Evolutionary conservation across 805 yeast species (phyloP), one percentile per base, ranked within the genome.

Genomic region (Wickerhamomyces chambardii): DNA sequence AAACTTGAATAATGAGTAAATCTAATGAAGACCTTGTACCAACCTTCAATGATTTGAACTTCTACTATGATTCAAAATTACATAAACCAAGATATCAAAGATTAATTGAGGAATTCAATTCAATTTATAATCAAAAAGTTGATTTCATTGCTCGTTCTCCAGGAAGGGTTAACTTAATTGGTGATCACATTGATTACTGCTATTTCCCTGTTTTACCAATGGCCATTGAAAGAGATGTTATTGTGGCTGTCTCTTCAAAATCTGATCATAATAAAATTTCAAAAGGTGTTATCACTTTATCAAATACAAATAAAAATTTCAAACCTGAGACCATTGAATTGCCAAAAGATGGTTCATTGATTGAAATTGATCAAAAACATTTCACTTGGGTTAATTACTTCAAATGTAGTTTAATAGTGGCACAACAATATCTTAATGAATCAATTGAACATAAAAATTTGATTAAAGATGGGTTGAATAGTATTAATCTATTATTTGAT

Each of bases 81-180:
- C 59, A 63, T 35, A 18, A 34, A 7, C 19, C 36, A 4, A 49
- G 71, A 36, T 66, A 59, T 38, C 41, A 42, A 8, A 33, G 37
- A 4, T 42, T 67, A 29, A 14, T 32, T 17, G 14, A 15, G 6
- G 34, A 32, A n/a, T 45, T 45, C 30, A 19, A 36, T 2, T 21
- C 40, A 8, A 33, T 41, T 3, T 71, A 63, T 43, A 64, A 56
- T 34, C 47, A 47, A 18, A 47, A 51, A 6, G 69, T 73, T 4
- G 67, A 64, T 25, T 68, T 76, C 47, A 55, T 74, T 28, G 59
- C 77, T 17, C 63, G 86, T 34, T 72, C 83, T 14, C 87, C 89
- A n/a, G 87, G 87, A 24, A 61, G 89, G 45, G 87, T 80, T 35
- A 80, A 79, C 51, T 59, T 80, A 39, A 76, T 80, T 37, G 87